Percentiles rank a stretch among this genome's conserved stretches.
phyloP scores from a whole-genome alignment of 225 moss, liverwort and hornwort species.

The Pleurozium schreberi region DNA sequence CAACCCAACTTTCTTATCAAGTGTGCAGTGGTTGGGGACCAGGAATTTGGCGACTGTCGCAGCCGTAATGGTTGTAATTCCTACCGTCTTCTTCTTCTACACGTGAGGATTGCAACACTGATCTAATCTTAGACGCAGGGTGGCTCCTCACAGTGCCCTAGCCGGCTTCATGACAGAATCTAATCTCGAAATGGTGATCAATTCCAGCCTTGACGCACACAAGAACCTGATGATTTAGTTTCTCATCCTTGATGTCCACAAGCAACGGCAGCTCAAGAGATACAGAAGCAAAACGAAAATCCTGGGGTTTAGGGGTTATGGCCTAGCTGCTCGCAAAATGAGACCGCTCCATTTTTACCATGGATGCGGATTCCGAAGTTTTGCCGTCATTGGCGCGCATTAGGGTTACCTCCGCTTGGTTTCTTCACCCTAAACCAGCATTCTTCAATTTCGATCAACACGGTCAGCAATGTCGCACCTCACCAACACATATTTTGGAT shows the following conservation, averaged over 20 bases:
- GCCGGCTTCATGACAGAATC: neutral
- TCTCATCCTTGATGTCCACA: neutral
- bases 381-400: neutral
- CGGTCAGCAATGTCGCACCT: neutral
- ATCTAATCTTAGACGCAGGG: neutral
- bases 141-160: neutral
- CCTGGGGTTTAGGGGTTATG: neutral
- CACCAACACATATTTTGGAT: neutral
- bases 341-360: neutral
- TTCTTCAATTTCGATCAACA: neutral
- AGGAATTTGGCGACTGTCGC: neutral
- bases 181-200: neutral
- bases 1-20: neutral
- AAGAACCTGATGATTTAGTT: conserved; percentile 3
- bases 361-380: neutral
- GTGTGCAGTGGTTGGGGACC: neutral
- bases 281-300: neutral
- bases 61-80: neutral
- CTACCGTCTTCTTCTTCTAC: neutral
- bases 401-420: no score
- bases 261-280: conserved; percentile 8
- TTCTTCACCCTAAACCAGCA: neutral
- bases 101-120: neutral
- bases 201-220: neutral
- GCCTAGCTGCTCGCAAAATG: neutral